Conservation (phyloP, 2,329 filamentous ascomycete species). For the Berkeleyomyces rouxiae region DNA sequence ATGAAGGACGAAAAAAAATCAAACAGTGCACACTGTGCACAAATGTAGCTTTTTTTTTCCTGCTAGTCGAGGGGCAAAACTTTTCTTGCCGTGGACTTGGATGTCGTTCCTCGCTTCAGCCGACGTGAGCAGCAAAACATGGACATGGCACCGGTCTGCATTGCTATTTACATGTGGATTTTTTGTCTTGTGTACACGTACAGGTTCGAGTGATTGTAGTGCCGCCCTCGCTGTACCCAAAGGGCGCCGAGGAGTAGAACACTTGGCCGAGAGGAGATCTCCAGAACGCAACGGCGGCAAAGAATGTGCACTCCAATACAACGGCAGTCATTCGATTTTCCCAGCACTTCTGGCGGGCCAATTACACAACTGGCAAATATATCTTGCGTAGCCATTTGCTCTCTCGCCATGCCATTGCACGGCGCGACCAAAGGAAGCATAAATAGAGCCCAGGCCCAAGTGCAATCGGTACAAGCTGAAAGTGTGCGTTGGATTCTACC, state of each 20-base stretch:
- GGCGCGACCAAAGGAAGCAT: not conserved
- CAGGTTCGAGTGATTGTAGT: no score
- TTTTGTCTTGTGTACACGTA: not conserved
- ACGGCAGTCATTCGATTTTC: no score
- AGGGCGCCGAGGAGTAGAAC: no score
- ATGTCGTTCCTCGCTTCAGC: slow-evolving; percentile 2
- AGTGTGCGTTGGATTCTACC: slow-evolving; percentile 3
- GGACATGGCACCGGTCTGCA: not conserved
- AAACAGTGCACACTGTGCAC: slow-evolving; percentile 14
- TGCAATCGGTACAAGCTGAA: slow-evolving; percentile 1
- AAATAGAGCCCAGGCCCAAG: not conserved
- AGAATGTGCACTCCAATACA: no score
- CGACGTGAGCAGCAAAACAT: not conserved
- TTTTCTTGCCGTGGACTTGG: slow-evolving; percentile 7
- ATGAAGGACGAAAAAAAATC: slow-evolving; percentile 11
- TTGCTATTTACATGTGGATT: not conserved
- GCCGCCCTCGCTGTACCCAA: no score
- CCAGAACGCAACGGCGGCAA: no score
- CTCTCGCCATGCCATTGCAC: no score
- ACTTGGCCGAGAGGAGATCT: no score
- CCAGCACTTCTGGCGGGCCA: no score
- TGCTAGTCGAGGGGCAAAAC: slow-evolving; percentile 6
- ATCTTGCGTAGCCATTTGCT: no score
- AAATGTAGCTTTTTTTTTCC: slow-evolving; percentile 6
- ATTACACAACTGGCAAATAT: no score